Conservation (phyloP, 495 filamentous ascomycete genomes). For the Lepraria neglecta region DNA sequence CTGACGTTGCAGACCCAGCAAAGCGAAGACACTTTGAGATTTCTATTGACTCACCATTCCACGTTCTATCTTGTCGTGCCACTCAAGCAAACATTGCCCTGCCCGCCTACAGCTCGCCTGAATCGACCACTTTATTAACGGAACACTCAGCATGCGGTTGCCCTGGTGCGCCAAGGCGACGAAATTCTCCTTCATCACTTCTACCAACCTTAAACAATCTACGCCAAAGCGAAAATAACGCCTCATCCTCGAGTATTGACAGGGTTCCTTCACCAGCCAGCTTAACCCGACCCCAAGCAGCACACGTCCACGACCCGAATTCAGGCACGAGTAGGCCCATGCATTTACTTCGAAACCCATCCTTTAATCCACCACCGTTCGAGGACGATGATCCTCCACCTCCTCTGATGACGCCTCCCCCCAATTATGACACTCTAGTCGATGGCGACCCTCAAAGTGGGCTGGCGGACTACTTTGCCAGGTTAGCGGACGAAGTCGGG, state of each 20-base stretch:
- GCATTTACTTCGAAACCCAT: slow-evolving; percentile 81
- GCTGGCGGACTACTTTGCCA: slow-evolving; percentile 84
- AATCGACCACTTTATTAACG: slow-evolving; percentile 43
- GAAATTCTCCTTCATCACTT: slow-evolving; percentile 38
- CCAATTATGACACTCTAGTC: slow-evolving; percentile 80
- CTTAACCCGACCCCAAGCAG: slow-evolving; percentile 43
- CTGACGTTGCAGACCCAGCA: slow-evolving; percentile 70
- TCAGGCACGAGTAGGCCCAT: slow-evolving; percentile 58
- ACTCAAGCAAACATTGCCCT: slow-evolving; percentile 86
- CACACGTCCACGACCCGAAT: slow-evolving; percentile 43
- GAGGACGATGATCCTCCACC: slow-evolving; percentile 84
- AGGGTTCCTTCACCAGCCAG: slow-evolving; percentile 33
- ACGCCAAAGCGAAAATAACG: slow-evolving; percentile 30
- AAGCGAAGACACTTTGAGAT: slow-evolving; percentile 96
- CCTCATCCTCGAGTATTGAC: slow-evolving; percentile 22
- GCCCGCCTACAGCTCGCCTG: slow-evolving; percentile 70
- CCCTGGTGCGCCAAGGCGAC: slow-evolving; percentile 53
- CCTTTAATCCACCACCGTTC: slow-evolving; percentile 86
- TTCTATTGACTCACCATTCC: slow-evolving; percentile 96
- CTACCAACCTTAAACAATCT: slow-evolving; percentile 38
- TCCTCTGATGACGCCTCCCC: slow-evolving; percentile 75
- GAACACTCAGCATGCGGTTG: slow-evolving; percentile 68
- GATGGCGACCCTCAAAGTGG: slow-evolving; percentile 65
- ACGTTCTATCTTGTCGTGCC: slow-evolving; percentile 89
- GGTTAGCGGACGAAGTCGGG: slow-evolving; percentile 54